Evolutionary conservation across 2,329 filamentous ascomycete species (phyloP).

Genomic region (Fusarium camptoceras): DNA sequence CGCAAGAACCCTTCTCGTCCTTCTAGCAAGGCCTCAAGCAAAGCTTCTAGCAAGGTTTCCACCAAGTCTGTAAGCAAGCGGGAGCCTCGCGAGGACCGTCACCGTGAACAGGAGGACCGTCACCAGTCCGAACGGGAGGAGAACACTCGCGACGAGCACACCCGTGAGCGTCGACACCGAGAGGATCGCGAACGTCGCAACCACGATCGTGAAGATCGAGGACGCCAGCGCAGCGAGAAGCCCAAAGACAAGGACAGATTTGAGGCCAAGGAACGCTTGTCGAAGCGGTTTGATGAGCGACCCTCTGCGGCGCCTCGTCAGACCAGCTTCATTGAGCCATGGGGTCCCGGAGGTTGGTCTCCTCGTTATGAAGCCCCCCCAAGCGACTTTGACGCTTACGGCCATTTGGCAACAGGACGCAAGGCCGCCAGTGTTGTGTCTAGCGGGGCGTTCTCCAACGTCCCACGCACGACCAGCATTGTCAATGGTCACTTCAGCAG

Average conservation of each 20-base stretch:
- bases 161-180: constrained; percentile 37
- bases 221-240: constrained; percentile 41
- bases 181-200: constrained; percentile 44
- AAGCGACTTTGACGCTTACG: constrained; percentile 46
- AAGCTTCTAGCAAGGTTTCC: constrained; percentile 45
- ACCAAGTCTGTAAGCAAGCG: constrained; percentile 42
- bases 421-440: constrained; percentile 43
- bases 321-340: constrained; percentile 52
- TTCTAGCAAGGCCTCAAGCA: constrained; percentile 48
- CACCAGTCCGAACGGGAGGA: constrained; percentile 40
- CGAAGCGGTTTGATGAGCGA: constrained; percentile 53
- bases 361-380: constrained; percentile 42
- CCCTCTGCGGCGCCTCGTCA: constrained; percentile 45
- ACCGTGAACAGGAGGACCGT: constrained; percentile 41
- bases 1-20: constrained; percentile 47
- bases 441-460: constrained; percentile 43
- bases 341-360: constrained; percentile 50
- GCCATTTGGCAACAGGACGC: constrained; percentile 46
- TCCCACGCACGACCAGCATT: constrained; percentile 49
- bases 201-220: constrained; percentile 43
- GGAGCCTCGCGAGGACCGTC: constrained; percentile 44
- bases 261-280: constrained; percentile 52
- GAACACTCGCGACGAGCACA: constrained; percentile 38
- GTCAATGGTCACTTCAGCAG: constrained; percentile 47
- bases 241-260: constrained; percentile 47